Evolutionary conservation across 2,329 filamentous ascomycete species (phyloP).

Genomic region (Elsinoe ampelina): DNA sequence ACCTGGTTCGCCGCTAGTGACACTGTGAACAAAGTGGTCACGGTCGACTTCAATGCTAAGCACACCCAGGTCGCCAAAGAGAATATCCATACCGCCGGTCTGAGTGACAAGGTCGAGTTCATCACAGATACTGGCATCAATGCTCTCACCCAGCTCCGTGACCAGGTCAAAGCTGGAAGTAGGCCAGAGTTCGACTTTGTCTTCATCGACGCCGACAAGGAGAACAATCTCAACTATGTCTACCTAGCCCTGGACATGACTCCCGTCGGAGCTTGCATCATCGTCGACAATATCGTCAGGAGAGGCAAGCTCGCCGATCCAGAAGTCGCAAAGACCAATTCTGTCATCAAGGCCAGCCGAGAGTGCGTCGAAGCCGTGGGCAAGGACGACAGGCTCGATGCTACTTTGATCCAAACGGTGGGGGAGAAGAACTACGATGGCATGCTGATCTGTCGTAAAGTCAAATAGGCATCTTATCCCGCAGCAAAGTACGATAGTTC

Average conservation of each 20-base stretch:
- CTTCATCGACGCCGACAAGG: conserved; percentile 47
- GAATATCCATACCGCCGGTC: conserved; percentile 35
- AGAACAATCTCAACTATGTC: conserved; percentile 41
- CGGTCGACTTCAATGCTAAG: conserved; percentile 41
- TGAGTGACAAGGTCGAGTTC: conserved; percentile 37
- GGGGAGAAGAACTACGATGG: conserved; percentile 40
- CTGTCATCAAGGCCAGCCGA: conserved; percentile 24
- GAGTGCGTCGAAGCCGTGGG: conserved; percentile 35
- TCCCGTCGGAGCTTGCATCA: conserved; percentile 34
- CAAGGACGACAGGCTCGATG: conserved; percentile 34
- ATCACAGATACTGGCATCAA: conserved; percentile 38
- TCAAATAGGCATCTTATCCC: neutral
- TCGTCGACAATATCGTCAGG: conserved; percentile 44
- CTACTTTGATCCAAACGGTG: conserved; percentile 36
- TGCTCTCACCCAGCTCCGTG: conserved; percentile 31
- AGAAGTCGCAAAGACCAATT: conserved; percentile 16
- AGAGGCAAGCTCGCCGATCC: conserved; percentile 30
- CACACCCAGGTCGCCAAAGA: conserved; percentile 39
- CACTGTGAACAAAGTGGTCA: conserved; percentile 37
- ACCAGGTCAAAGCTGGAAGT: conserved; percentile 33
- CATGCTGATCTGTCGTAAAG: conserved; percentile 12
- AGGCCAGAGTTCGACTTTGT: conserved; percentile 40
- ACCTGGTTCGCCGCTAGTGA: conserved; percentile 42
- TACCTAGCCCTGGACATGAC: conserved; percentile 26
- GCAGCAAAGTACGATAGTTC: neutral